phyloP scores from a whole-genome alignment of 176 grass and related monocot genomes.

The Areca catechu region DNA sequence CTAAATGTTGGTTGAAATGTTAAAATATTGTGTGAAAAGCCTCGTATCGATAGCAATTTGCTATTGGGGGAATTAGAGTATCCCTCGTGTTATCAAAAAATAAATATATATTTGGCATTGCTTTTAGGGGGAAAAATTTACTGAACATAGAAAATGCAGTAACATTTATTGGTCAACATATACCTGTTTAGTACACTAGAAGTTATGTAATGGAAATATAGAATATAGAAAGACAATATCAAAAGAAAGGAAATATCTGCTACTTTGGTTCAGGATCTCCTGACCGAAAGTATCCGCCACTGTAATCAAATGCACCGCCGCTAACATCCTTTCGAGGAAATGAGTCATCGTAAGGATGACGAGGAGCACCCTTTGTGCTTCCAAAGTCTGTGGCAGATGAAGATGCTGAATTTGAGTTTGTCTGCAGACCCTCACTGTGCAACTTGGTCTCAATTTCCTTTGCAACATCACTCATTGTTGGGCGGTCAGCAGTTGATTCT shows the following conservation, averaged over 20 bases:
- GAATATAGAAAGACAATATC: too few species aligned
- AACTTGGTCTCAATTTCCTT: constrained; percentile 88
- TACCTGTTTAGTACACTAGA: too few species aligned
- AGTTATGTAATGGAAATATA: too few species aligned
- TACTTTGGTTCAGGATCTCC: constrained; percentile 79
- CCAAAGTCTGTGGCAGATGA: constrained; percentile 60
- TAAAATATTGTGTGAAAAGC: too few species aligned
- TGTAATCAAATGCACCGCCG: constrained; percentile 54
- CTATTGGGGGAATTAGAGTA: too few species aligned
- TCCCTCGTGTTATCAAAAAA: too few species aligned
- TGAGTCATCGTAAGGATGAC: constrained; percentile 58
- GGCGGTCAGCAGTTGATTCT: constrained; percentile 41
- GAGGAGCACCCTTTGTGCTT: constrained; percentile 25
- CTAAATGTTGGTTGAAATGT: too few species aligned
- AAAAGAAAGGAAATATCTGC: not conserved
- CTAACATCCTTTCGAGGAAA: constrained; percentile 46
- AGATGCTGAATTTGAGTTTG: constrained; percentile 40
- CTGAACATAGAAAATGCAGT: too few species aligned
- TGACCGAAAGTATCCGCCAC: constrained; percentile 55
- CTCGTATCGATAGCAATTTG: too few species aligned
- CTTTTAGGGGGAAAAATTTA: too few species aligned
- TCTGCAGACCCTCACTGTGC: constrained; percentile 50
- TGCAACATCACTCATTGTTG: constrained; percentile 68
- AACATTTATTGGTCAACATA: too few species aligned
- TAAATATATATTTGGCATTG: too few species aligned